These are phyloP conservation scores for Ilyonectria sp. DNA, from an alignment of 2,329 filamentous ascomycete species.

Conservation along the genomic window DNA sequence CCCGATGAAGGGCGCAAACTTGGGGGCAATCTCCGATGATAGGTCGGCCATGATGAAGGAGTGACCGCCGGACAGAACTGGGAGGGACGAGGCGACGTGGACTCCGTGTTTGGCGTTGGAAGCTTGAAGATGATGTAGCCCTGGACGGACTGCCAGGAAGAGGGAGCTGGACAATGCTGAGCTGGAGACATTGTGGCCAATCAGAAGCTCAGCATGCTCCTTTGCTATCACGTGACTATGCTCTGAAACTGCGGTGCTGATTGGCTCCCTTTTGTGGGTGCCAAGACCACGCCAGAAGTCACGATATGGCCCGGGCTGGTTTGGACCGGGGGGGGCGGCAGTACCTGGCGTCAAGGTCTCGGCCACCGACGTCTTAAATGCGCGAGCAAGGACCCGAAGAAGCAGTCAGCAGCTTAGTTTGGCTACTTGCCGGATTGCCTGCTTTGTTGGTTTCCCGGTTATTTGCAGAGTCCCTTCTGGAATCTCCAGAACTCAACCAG, in stretches of 20 bases:
- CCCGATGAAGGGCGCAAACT: slow-evolving; percentile 90
- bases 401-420: slow-evolving; percentile 8
- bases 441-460: neutral
- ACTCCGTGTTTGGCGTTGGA: slow-evolving; percentile 39
- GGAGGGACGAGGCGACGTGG: slow-evolving; percentile 37
- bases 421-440: slow-evolving; percentile 5
- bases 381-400: neutral
- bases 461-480: neutral
- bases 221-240: slow-evolving; percentile 34
- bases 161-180: slow-evolving; percentile 39
- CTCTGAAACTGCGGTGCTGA: neutral
- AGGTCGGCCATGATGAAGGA: slow-evolving; percentile 64
- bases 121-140: slow-evolving; percentile 50
- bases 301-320: slow-evolving; percentile 21
- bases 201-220: slow-evolving; percentile 17
- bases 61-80: slow-evolving; percentile 40
- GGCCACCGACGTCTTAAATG: slow-evolving; percentile 28
- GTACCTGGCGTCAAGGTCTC: slow-evolving; percentile 30
- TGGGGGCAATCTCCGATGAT: slow-evolving; percentile 77
- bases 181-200: slow-evolving; percentile 41
- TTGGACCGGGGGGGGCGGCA: slow-evolving; percentile 32
- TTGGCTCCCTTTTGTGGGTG: slow-evolving; percentile 34
- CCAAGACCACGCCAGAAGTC: slow-evolving; percentile 7
- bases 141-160: slow-evolving; percentile 41
- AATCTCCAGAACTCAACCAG: neutral